Base-by-base conservation (phyloP, 257 asterid genomes). In the Apocynum venetum region DNA sequence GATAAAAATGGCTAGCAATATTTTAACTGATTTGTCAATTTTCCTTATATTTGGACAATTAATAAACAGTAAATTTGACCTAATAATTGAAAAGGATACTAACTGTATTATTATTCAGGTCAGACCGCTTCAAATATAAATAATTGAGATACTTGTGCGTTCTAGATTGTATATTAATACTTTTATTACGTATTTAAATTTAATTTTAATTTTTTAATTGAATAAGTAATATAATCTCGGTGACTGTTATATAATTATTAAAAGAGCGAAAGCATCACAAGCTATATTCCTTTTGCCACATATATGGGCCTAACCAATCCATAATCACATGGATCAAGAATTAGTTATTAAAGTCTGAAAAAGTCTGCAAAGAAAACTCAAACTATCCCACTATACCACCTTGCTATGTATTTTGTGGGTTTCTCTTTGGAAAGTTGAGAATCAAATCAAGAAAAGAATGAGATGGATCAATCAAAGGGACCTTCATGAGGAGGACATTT, bases 401-500 rank as follows among this genome's bases (percentile, higher is more conserved):
- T 8, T 72, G 31, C 76, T 4, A 48, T 46, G 3, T 72, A n/a
- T 15, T 72, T 68, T 49, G 75, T 72, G 75, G n/a, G 75, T 31
- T 68, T 68, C 53, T 43, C 53, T 43, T 48, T 72, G 75, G 75
- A 52, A 72, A 12, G 44, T 38, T 31, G 17, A 72, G 61, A 35
- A 47, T 72, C 47, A 72, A 72, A 15, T 71, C 60, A 71, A 70
- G 51, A 70, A 17, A 47, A n/a, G 75, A 71, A 25, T 10, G 75
- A 47, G 59, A 71, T 36, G 46, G 59, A 72, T 49, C 75, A 72
- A 72, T 72, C 75, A 72, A 68, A 47, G 59, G 75, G 59, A 48
- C 75, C 47, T 12, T 70, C 74, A 46, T 70, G 74, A 19, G 41
- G 5, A 48, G 43, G 59, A 71, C 60, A 46, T 71, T 46, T 46